A percentile compares a stretch with the other conserved stretches of the same genome.
phyloP scores from a whole-genome alignment of 1,139 yeast species.

The Zygoascus hellenicus region DNA sequence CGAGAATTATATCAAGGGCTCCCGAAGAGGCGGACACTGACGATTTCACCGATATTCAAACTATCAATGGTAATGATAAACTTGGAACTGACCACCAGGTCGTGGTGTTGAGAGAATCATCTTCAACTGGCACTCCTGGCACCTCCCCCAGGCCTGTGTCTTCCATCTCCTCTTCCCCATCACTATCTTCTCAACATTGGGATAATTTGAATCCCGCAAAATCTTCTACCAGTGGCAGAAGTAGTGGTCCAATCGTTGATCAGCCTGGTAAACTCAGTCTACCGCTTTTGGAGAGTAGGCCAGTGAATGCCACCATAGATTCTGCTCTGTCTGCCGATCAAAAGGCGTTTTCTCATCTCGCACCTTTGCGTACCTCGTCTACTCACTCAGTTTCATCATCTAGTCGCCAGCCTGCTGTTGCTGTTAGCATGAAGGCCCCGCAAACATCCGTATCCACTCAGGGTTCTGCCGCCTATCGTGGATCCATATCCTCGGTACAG shows the following conservation, averaged over 20 bases:
- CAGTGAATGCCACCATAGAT: slow-evolving; percentile 10
- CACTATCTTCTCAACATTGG: not conserved
- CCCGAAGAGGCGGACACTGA: not conserved
- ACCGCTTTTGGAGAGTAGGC: not conserved
- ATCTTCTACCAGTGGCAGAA: no score
- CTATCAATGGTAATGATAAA: no score
- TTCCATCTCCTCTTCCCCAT: not conserved
- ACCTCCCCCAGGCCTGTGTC: not conserved
- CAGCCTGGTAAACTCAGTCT: not conserved
- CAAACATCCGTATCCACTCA: slow-evolving; percentile 10
- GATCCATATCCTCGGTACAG: slow-evolving; percentile 15
- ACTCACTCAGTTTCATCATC: slow-evolving; percentile 3
- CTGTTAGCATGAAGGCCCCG: not conserved
- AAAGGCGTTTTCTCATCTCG: not conserved
- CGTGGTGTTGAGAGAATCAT: not conserved
- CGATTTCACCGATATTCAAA: not conserved
- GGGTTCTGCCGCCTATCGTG: slow-evolving; percentile 13
- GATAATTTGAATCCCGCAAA: not conserved
- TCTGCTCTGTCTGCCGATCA: slow-evolving; percentile 9
- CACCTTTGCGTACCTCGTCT: slow-evolving; percentile 4
- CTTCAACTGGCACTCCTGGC: not conserved
- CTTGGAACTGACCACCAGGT: not conserved
- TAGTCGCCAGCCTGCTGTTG: not conserved
- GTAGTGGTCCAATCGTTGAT: no score
- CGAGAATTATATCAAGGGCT: not conserved